Evolutionary conservation across 2,329 filamentous ascomycete species (phyloP).

Genomic region (Sclerotiophoma versabilis): DNA sequence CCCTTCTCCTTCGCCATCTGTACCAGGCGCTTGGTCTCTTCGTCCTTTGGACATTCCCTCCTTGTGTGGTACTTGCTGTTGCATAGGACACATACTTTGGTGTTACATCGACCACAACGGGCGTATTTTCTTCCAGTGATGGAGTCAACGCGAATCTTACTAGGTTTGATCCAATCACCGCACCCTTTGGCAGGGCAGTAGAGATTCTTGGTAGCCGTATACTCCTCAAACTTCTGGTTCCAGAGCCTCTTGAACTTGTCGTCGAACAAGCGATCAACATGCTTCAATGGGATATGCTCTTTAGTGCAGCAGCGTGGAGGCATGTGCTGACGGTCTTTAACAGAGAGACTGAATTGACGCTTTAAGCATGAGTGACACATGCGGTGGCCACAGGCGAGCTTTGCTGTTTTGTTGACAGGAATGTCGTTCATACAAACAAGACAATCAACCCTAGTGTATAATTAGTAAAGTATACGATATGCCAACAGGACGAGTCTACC

Average conservation of each 20-base stretch:
- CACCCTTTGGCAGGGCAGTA: slow-evolving; percentile 79
- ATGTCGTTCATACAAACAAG: slow-evolving; percentile 73
- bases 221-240: slow-evolving; percentile 83
- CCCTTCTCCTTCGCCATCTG: slow-evolving; percentile 71
- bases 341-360: slow-evolving; percentile 75
- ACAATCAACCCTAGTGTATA: slow-evolving; percentile 68
- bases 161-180: slow-evolving; percentile 80
- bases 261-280: slow-evolving; percentile 79
- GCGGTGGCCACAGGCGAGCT: slow-evolving; percentile 78
- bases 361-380: slow-evolving; percentile 83
- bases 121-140: slow-evolving; percentile 66
- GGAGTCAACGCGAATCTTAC: slow-evolving; percentile 66
- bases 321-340: slow-evolving; percentile 81
- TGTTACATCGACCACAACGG: slow-evolving; percentile 74
- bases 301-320: slow-evolving; percentile 81
- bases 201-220: slow-evolving; percentile 74
- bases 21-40: slow-evolving; percentile 69
- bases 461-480: not conserved
- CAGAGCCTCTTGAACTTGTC: slow-evolving; percentile 76
- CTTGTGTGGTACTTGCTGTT: slow-evolving; percentile 74
- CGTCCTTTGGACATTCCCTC: slow-evolving; percentile 74
- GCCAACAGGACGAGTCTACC: slow-evolving; percentile 17
- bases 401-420: slow-evolving; percentile 68
- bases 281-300: slow-evolving; percentile 75
- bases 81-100: slow-evolving; percentile 76